Conservation (phyloP, 192 early-diverging fungal species). For the Rhizophagus prolifer region DNA sequence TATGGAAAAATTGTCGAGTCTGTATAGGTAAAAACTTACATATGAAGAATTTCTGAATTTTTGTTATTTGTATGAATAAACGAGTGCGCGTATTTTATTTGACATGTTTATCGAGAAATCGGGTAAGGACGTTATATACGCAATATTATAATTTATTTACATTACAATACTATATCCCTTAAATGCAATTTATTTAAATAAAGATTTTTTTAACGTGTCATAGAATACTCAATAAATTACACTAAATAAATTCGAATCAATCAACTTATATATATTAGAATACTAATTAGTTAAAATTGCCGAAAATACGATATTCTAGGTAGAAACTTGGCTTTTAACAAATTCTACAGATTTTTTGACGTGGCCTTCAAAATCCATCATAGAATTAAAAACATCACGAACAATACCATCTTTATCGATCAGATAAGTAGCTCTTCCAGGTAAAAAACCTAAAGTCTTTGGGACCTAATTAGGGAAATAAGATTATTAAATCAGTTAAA, state of each 20-base stretch:
- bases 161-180: background rate
- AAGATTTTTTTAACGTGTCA: no score
- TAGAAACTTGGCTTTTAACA: constrained; percentile 21
- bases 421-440: constrained; percentile 40
- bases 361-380: constrained; percentile 34
- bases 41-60: background rate
- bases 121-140: background rate
- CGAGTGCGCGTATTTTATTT: background rate
- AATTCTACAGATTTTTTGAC: constrained; percentile 35
- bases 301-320: background rate
- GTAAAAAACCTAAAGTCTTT: constrained; percentile 25
- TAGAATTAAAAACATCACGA: constrained; percentile 41
- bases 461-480: constrained; percentile 18
- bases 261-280: no score
- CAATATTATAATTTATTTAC: background rate
- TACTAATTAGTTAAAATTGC: background rate
- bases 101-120: background rate
- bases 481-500: background rate
- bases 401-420: constrained; percentile 40
- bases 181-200: no score
- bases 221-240: no score
- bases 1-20: background rate
- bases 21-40: background rate
- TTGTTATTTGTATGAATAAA: background rate
- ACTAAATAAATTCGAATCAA: no score